Base-by-base conservation (phyloP, 2,329 filamentous ascomycete species). In the Pseudogymnoascus pannorum region DNA sequence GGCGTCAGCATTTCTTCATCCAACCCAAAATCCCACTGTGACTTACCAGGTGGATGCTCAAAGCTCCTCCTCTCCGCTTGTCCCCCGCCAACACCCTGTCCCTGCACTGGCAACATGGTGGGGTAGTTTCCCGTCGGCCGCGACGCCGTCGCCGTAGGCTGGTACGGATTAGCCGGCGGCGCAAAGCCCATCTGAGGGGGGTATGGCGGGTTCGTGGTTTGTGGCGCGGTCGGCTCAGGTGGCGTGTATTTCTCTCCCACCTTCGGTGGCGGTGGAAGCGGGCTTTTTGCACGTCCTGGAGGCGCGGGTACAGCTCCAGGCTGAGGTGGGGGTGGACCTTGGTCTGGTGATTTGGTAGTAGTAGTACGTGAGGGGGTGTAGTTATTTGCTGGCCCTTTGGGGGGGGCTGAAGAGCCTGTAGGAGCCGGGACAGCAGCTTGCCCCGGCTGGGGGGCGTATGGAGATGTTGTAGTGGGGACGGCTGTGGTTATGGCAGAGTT, bases 221-320 rank as follows among this genome's bases (percentile, higher is more conserved):
- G 68, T 44, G 73, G 68, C 58, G 73, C 71, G n/a, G n/a, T n/a
- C 60, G 66, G 71, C 61, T 71, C 73, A 42, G 72, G 72, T 61
- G 69, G 73, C 58, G 73, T 72, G 63, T 74, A 72, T 57, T 71
- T 73, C 71, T 83, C 78, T 36, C 79, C 79, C 33, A 73, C 75
- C 68, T 77, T 82, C 59, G 81, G 81, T 51, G 81, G 81, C 61
- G 81, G 79, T 62, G 80, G 80, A 31, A 81, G 44, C 61, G 63
- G 66, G 62, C 70, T 66, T 62, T 62, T 69, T 11, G 75, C 66
- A 59, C 70, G 61, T 61, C 64, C 69, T 22, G 75, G 67, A 57
- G 79, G 73, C 48, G 74, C 69, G 38, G 84, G 83, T 44, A 78
- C 74, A 38, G 82, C 80, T 60, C 82, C 83, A 36, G 84, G 83